Evolutionary conservation across 1,284 basidiomycete genomes (phyloP), one percentile per base, ranked within the genome.

Genomic region (Sanghuangporus baumii): DNA sequence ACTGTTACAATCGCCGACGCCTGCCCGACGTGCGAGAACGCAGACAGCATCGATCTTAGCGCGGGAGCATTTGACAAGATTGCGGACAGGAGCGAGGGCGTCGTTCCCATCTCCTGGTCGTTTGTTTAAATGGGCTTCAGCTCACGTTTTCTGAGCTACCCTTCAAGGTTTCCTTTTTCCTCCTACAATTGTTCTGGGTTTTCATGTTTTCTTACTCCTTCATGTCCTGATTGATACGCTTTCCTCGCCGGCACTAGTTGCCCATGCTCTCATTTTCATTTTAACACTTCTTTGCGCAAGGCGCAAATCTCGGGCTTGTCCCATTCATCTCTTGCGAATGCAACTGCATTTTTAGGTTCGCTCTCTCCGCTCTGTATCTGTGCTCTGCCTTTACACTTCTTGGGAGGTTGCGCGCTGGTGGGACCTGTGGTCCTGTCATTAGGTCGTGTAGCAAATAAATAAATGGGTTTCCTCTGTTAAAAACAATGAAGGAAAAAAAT

Each of bases 11-110:
- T 95, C 68, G 88, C 81, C 14, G 94, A 96, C 70, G 86, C 80
- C 26, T 96, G 94, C 81, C 93, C 93, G n/a, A 86, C 86, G 7
- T 98, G 95, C 78, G 40, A 68, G 0, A 81, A 81, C 65, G 58
- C 60, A 40, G 78, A 88, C 72, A 88, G 86, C 20, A 85, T 98
- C 70, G 95, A 98, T 73, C 82, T 97, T 63, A 94, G 91, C 12
- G 66, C 72, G n/a, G 85, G 71, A 57, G 87, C 92, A 31, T 97
- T 97, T 82, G 62, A 78, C 51, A 68, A 72, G 16, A 82, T 96
- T 61, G 87, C 83, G 40, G 68, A 73, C 60, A 72, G 80, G 59
- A 73, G 70, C 7, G 75, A 82, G 41, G 93, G 93, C 62, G 73
- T 78, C 68, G 78, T 94, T 64, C 70, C 75, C 62, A 89, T 87